phyloP scores from a whole-genome alignment of 1,284 basidiomycete genomes.

The Leccinum variabile region DNA sequence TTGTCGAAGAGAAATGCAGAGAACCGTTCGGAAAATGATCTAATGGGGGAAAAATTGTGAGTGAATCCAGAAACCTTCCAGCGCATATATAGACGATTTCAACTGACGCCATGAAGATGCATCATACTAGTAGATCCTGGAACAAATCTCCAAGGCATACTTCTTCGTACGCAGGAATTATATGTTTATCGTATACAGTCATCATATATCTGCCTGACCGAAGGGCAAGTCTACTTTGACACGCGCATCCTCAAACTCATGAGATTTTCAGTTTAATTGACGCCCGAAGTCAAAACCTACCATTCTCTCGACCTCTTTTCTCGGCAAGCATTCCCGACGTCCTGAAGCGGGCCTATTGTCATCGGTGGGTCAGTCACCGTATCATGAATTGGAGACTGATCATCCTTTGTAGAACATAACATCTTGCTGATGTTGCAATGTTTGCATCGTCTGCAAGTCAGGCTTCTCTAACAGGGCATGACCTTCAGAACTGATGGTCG shows the following conservation, averaged over 20 bases:
- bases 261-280: conserved; percentile 87
- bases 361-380: too few relatives aligned
- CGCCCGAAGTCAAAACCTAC: conserved; percentile 73
- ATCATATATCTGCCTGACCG: conserved; percentile 79
- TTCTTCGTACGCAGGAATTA: conserved; percentile 67
- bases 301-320: conserved; percentile 78
- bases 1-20: neutral
- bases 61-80: neutral
- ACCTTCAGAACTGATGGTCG: too few relatives aligned
- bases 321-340: conserved; percentile 54
- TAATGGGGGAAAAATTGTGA: neutral
- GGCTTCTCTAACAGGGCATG: too few relatives aligned
- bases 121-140: conserved; percentile 84
- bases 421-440: too few relatives aligned
- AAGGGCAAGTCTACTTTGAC: conserved; percentile 87
- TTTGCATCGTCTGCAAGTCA: too few relatives aligned
- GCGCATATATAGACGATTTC: conserved; percentile 36
- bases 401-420: too few relatives aligned
- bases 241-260: conserved; percentile 67
- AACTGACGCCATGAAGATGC: conserved; percentile 71
- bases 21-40: neutral
- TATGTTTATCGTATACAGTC: conserved; percentile 77
- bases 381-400: too few relatives aligned
- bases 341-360: neutral
- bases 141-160: conserved; percentile 78